Evolutionary conservation across 345 rosid species (phyloP), one percentile per base, ranked within the genome.

Genomic region (Pugionium dolabratum): DNA sequence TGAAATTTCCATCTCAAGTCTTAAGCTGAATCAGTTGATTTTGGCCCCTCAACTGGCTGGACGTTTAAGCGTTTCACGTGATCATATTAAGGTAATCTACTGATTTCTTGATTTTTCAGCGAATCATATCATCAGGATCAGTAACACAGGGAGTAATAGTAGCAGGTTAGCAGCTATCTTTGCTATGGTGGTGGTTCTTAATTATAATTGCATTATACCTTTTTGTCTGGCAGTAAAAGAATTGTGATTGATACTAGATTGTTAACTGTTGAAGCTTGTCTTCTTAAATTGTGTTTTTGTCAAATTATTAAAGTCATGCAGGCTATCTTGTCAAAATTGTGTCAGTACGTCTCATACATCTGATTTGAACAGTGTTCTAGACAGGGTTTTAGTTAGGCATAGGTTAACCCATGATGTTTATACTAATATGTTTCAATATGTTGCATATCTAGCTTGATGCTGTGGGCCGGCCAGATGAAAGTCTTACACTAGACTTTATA

Each of bases 31-130:
- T 81, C 98, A 93, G 74, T 79, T 93, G 79, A 81, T 80, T 78
- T 78, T 93, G 69, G 98, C 98, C 31, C 98, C 98, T 69, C 96
- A 86, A 75, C 78, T 93, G 76, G 83, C 74, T 63, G 98, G 98
- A 54, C 70, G 47, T 61, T 79, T 93, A 84, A 88, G 90, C 55
- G 81, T 93, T 74, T 90, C 98, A 44, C 83, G 66, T 32, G 83
- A 85, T 62, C 72, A 47, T 70, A 75, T 93, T 68, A 93, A 93
- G 94, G 98, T 84, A 83, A 72, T 72, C 54, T 32, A 69, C 52
- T 36, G 57, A 39, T 74, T 60, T 63, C 48, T 18, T 54, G 3
- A 50, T 40, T 59, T 26, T 36, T 18, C 48, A 9, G 53, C 61
- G 29, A 64, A 58, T 28, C 37, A 1, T 44, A 65, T 58, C 40